phyloP scores from a whole-genome alignment of 2,329 filamentous ascomycete species.

The Trichoderma sp. region DNA sequence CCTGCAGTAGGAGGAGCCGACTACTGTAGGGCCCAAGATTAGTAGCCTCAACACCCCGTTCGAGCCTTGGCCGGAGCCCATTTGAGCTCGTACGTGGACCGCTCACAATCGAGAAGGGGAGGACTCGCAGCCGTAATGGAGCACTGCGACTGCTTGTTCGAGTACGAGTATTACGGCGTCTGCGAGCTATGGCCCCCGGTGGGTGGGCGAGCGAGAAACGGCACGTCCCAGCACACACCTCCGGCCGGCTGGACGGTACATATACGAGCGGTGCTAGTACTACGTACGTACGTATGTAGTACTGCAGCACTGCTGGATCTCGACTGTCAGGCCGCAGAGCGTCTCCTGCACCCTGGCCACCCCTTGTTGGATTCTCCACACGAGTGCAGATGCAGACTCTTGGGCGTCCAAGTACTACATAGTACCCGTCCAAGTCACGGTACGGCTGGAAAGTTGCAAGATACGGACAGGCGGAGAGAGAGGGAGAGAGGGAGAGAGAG shows the following conservation, averaged over 20 bases:
- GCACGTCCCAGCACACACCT: conserved; percentile 3
- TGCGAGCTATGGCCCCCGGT: neutral
- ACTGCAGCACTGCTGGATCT: too few species aligned
- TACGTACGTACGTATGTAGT: too few species aligned
- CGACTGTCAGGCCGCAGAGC: conserved; percentile 1
- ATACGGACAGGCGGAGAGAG: neutral
- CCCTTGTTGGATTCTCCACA: neutral
- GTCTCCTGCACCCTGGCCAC: conserved; percentile 5
- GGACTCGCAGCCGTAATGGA: neutral
- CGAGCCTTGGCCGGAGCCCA: neutral
- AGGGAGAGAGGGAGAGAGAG: neutral
- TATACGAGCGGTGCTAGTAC: neutral
- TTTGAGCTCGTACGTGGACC: conserved; percentile 6
- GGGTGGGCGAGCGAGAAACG: neutral
- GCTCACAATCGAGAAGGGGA: neutral
- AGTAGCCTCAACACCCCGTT: neutral
- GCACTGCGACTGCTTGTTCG: neutral
- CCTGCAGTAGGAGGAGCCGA: conserved; percentile 19
- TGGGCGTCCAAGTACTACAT: neutral
- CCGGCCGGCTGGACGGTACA: neutral
- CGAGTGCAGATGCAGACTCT: conserved; percentile 1
- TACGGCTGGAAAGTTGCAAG: neutral
- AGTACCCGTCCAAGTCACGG: neutral
- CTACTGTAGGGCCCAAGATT: conserved; percentile 14
- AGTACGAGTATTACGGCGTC: neutral